Conservation (phyloP, 208 protist genomes). For the Novymonas esmeraldas region DNA sequence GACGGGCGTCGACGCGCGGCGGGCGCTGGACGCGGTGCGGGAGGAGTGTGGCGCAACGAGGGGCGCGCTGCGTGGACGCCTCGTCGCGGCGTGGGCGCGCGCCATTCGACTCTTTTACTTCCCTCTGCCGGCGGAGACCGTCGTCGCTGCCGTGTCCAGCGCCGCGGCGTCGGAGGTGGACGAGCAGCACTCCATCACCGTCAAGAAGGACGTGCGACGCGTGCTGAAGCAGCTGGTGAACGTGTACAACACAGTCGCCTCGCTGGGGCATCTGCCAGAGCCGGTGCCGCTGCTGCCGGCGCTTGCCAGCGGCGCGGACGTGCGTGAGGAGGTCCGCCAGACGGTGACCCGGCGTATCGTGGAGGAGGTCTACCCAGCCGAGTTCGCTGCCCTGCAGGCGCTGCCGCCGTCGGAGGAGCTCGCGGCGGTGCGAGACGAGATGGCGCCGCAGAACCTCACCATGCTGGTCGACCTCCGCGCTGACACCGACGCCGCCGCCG, state of each 20-base stretch:
- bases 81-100: constrained; percentile 20
- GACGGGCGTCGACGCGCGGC: not conserved
- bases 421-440: constrained; percentile 29
- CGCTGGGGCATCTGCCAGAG: constrained; percentile 44
- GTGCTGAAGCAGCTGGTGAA: constrained; percentile 42
- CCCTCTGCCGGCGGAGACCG: constrained; percentile 13
- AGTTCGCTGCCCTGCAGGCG: constrained; percentile 25
- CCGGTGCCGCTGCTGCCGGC: constrained; percentile 54
- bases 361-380: constrained; percentile 42
- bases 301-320: constrained; percentile 24
- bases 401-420: constrained; percentile 22
- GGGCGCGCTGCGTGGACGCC: constrained; percentile 15
- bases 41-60: constrained; percentile 14
- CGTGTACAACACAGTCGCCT: constrained; percentile 63
- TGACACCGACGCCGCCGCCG: not conserved
- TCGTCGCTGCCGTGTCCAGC: constrained; percentile 3
- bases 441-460: constrained; percentile 56
- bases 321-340: constrained; percentile 32
- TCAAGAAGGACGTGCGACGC: constrained; percentile 27
- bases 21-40: constrained; percentile 16
- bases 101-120: constrained; percentile 28
- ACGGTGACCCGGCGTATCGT: constrained; percentile 37
- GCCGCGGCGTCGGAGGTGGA: constrained; percentile 4
- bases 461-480: constrained; percentile 39
- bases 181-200: constrained; percentile 1